Base-by-base conservation (phyloP, 2,329 filamentous ascomycete species). In the Cladophialophora exuberans region DNA sequence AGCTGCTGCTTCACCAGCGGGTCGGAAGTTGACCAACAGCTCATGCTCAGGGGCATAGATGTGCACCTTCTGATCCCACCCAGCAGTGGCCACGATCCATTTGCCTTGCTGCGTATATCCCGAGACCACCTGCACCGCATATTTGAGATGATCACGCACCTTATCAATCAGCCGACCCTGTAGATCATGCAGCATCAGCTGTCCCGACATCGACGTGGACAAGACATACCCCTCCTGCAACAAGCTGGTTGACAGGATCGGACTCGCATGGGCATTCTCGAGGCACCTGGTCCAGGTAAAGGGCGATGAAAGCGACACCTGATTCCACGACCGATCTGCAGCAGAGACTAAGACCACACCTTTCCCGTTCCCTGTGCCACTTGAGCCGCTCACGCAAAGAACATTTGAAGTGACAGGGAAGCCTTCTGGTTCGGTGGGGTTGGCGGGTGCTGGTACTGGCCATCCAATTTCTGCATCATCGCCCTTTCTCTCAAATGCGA, bases 171-270 rank as follows among this genome's bases (percentile, higher is more conserved):
- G 25, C 18, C 53, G 49, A 20, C 56, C 49, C 20, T 20, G 15
- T 7, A 11, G 71, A 68, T 56, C 77, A 57, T 78, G 79, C 1
- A 84, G 67, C 25, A 77, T 64, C 4, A 85, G 62, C 50, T 79
- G 77, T 3, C 83, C 83, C 7, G 82, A 84, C 83, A 85, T 85
- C 39, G 77, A 81, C 15, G 78, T 76, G 46, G 78, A 72, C n/a
- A 84, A 65, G 11, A 83, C 60, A 61, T 76, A 76, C 44, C 61
- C 71, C n/a, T 71, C 61, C 4, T 69, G 62, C 5, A 83, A 58
- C 5, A 73, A 69, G 23, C 71, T 66, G 47, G 76, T 73, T 17
- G 81, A 83, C 9, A 86, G 68, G 26, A 84, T 76, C 0, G 83
- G 82, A 10, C 62, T 63, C 15, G 56, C 59, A 36, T 61, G 55